Base-by-base conservation (phyloP, 23 red algal genomes). In the Rhodosorus marinus region DNA sequence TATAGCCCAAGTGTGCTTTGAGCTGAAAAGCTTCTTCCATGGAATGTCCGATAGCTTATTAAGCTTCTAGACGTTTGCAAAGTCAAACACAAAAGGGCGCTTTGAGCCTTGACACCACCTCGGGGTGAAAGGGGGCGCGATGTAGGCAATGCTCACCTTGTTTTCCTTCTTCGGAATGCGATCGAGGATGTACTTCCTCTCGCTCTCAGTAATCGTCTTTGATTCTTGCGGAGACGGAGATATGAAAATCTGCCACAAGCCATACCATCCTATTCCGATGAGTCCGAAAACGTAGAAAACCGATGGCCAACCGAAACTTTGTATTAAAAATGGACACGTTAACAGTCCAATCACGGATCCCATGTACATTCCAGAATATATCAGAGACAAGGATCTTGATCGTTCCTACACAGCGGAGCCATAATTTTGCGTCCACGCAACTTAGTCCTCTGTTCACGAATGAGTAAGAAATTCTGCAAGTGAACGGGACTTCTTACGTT, bases 311-410 rank as follows among this genome's bases (percentile, higher is more conserved):
- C 88, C 88, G 35, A 83, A 78, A 2, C 51, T 43, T 42, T 41
- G 49, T 22, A 95, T 95, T 34, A 95, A 53, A 20, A 36, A 56
- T 25, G 88, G 88, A 46, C 88, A 95, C n/a, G 66, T 8, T 68
- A 56, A 79, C 34, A 95, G 55, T 0, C 88, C 88, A 11, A 95
- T 55, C 4, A 79, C 77, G 28, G 62, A 72, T 25, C 88, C 88
- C 35, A 80, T 51, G 47, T 95, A 95, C 88, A 95, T 95, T 5
- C 88, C 88, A 40, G 68, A 77, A 38, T 95, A 95, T 8, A 76
- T 83, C 29, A 95, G 55, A 19, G 76, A 76, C 9, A 95, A 67
- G 24, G 77, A 77, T 15, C 88, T 71, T 33, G 78, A 75, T 25
- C 88, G 72, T 56, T 95, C 88, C 36, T 51, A 61, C 59, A n/a